Evolutionary conservation across 106 monocot species (phyloP).

Genomic region (Dactylorhiza incarnata): DNA sequence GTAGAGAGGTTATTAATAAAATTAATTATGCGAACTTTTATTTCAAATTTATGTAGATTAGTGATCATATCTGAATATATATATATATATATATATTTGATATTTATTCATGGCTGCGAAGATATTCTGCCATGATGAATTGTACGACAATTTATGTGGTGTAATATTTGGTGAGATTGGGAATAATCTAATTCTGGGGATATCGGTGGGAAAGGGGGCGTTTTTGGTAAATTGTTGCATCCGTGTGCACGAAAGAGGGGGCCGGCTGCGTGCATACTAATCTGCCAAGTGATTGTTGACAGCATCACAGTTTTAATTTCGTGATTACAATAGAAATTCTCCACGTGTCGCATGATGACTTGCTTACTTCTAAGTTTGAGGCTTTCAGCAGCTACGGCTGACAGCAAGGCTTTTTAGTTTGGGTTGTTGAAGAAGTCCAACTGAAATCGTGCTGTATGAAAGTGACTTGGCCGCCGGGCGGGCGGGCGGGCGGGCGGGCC

Average conservation of each 20-base stretch:
- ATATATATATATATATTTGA: neutral
- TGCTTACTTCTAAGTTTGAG: neutral
- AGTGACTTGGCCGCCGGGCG: no score
- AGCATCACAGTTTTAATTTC: neutral
- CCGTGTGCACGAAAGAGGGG: neutral
- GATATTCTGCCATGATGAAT: neutral
- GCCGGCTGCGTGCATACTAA: constrained; percentile 1
- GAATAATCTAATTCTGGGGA: neutral
- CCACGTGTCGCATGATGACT: neutral
- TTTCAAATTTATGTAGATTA: neutral
- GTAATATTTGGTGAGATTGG: neutral
- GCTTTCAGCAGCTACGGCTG: neutral
- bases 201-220: neutral
- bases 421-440: no score
- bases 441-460: no score
- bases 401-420: neutral
- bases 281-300: neutral
- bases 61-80: no score
- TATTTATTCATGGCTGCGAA: constrained; percentile 1
- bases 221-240: neutral
- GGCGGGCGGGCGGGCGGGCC: no score
- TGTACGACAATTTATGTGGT: neutral
- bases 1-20: neutral
- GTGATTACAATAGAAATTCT: neutral
- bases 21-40: neutral